Evolutionary conservation across 179 eudicot species (phyloP).

Genomic region (Vitellaria paradoxa): DNA sequence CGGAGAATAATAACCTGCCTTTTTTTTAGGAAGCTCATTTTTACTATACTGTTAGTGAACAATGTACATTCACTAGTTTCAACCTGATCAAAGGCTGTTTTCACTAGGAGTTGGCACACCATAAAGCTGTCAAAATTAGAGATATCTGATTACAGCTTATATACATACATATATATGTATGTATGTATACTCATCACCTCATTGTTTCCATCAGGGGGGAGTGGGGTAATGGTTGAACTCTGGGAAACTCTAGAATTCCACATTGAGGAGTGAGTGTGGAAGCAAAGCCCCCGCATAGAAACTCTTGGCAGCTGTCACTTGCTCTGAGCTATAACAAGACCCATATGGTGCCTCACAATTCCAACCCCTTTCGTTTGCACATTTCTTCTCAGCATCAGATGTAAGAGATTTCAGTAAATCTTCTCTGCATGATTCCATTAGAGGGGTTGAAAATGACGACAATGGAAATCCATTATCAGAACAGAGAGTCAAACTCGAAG

Average conservation of each 20-base stretch:
- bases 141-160: slow-evolving; percentile 2
- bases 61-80: slow-evolving; percentile 7
- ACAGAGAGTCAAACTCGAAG: not conserved
- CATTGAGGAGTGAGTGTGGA: slow-evolving; percentile 58
- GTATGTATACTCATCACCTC: not conserved
- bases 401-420: slow-evolving; percentile 17
- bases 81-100: not conserved
- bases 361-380: slow-evolving; percentile 22
- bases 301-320: slow-evolving; percentile 41
- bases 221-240: not conserved
- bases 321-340: slow-evolving; percentile 26
- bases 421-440: slow-evolving; percentile 10
- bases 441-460: slow-evolving; percentile 10
- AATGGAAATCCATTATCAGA: slow-evolving; percentile 6
- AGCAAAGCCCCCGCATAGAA: slow-evolving; percentile 44
- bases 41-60: not conserved
- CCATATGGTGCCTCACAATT: slow-evolving; percentile 35
- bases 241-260: slow-evolving; percentile 41
- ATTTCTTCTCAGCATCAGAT: slow-evolving; percentile 4
- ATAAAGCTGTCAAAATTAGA: not conserved
- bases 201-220: not conserved
- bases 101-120: not conserved
- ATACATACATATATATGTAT: too few relatives aligned
- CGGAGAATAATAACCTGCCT: not conserved
- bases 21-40: not conserved